A percentile compares a stretch with the other conserved stretches of the same genome.
Conservation (phyloP, 768 basidiomycete genomes). For the Tephrocybe sp. region DNA sequence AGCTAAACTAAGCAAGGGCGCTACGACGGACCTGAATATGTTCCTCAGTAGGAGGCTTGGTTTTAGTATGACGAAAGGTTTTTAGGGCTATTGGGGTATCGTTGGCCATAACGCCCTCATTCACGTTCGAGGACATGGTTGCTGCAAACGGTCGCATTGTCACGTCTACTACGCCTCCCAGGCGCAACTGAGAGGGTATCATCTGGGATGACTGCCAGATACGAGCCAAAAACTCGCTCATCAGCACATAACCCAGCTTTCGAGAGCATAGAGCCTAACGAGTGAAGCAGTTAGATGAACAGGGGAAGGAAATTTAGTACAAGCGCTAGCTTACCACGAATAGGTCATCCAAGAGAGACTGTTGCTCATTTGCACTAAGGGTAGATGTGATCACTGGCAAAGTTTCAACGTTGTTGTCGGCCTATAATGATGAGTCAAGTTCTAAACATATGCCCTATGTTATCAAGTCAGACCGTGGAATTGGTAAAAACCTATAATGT, state of each 20-base stretch:
- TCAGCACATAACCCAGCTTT: neutral
- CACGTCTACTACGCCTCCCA: neutral
- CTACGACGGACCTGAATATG: neutral
- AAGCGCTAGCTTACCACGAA: neutral
- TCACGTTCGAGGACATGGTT: conserved; percentile 8
- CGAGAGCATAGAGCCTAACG: neutral
- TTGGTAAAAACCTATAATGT: too few species aligned
- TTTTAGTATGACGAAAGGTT: conserved; percentile 4
- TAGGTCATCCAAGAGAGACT: neutral
- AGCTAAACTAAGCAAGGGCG: neutral
- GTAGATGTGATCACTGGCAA: too few species aligned
- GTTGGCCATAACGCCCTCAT: neutral
- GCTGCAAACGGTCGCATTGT: neutral
- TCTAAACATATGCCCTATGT: too few species aligned
- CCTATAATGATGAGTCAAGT: too few species aligned
- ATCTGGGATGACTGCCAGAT: conserved; percentile 4
- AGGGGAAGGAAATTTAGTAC: too few species aligned
- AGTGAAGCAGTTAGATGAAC: neutral
- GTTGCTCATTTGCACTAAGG: neutral
- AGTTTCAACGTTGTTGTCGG: too few species aligned
- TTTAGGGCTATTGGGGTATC: conserved; percentile 2
- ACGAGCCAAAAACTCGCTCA: conserved; percentile 2
- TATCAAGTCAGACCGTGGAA: too few species aligned
- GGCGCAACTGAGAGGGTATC: neutral
- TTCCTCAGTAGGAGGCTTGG: neutral